Evolutionary conservation across 305 asterid species (phyloP).

Genomic region (Fraxinus albicans): DNA sequence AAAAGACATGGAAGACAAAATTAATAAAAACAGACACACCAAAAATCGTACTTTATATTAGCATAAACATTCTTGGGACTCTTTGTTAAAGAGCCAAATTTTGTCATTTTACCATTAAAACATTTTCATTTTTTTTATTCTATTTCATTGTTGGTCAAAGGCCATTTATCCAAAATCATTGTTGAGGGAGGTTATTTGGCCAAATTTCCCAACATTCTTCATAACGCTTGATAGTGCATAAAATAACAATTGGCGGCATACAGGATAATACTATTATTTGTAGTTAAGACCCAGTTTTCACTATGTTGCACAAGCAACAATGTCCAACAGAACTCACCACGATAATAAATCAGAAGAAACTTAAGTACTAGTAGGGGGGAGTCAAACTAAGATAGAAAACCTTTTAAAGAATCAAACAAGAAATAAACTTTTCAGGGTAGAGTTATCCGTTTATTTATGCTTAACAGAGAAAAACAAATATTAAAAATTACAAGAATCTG

Average conservation of each 20-base stretch:
- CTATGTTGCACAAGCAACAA: neutral
- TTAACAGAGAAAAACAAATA: neutral
- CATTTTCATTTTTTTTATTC: no score
- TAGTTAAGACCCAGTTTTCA: neutral
- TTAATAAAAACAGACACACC: neutral
- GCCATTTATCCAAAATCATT: no score
- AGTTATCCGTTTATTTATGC: neutral
- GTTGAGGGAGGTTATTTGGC: no score
- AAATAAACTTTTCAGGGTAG: neutral
- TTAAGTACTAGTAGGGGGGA: neutral
- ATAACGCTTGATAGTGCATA: neutral
- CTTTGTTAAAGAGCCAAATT: no score
- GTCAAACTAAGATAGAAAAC: neutral
- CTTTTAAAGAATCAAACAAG: neutral
- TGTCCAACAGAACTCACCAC: neutral
- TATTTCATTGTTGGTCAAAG: no score
- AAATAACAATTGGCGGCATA: neutral
- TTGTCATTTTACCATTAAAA: no score
- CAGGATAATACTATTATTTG: neutral
- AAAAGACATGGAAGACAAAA: neutral
- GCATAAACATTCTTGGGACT: neutral
- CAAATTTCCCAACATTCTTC: neutral
- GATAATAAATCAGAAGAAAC: neutral
- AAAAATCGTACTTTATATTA: neutral
- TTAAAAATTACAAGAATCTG: neutral